phyloP scores from a whole-genome alignment of 2,329 filamentous ascomycete species.

The Rasamsonia emersonii region DNA sequence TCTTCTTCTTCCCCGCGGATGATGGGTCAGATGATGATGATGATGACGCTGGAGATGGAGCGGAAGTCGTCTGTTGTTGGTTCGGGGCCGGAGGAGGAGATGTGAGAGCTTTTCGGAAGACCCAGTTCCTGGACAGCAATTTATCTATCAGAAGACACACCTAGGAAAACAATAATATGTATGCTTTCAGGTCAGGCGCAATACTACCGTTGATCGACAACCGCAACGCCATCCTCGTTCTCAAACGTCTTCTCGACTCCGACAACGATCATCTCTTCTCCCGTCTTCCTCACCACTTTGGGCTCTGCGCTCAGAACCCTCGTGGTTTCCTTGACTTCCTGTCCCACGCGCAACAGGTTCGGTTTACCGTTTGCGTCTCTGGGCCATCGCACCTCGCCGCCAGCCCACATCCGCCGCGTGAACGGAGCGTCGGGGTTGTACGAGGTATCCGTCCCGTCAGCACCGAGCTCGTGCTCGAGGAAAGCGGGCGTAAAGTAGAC shows the following conservation, averaged over 20 bases:
- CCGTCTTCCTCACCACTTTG: slow-evolving; percentile 40
- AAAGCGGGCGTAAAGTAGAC: slow-evolving; percentile 75
- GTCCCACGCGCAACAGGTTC: slow-evolving; percentile 32
- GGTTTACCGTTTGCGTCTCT: slow-evolving; percentile 18
- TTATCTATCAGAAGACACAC: slow-evolving; percentile 18
- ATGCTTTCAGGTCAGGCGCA: slow-evolving; percentile 2
- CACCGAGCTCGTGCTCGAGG: slow-evolving; percentile 54
- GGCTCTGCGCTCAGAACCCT: slow-evolving; percentile 44
- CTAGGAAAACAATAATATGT: background rate
- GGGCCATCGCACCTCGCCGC: slow-evolving; percentile 58
- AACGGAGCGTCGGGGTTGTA: slow-evolving; percentile 68
- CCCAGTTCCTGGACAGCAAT: slow-evolving; percentile 19
- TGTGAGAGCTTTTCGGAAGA: slow-evolving; percentile 13
- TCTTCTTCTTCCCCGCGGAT: no score
- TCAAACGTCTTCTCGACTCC: slow-evolving; percentile 48
- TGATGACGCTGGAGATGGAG: slow-evolving; percentile 6
- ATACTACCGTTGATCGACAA: slow-evolving; percentile 36
- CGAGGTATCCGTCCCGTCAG: slow-evolving; percentile 75
- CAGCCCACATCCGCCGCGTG: slow-evolving; percentile 78
- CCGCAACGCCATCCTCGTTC: slow-evolving; percentile 27
- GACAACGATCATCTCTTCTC: slow-evolving; percentile 51
- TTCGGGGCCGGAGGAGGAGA: slow-evolving; percentile 3
- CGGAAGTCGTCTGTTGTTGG: slow-evolving; percentile 32
- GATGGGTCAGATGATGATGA: no score
- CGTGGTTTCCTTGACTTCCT: slow-evolving; percentile 47